Evolutionary conservation across 228 moss, liverwort and hornwort genomes (phyloP).

Genomic region (Sphagnum fallax): DNA sequence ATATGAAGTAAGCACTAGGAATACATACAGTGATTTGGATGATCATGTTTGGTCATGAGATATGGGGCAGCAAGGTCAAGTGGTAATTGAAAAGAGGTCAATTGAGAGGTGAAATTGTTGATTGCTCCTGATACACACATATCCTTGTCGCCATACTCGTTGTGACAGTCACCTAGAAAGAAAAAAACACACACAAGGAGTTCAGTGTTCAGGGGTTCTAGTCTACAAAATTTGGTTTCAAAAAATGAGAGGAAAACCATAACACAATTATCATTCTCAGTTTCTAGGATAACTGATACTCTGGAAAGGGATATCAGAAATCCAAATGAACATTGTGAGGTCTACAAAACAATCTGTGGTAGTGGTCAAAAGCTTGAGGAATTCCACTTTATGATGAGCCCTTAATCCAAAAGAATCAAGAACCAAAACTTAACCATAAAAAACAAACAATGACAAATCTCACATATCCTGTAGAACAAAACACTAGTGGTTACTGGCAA

Average conservation of each 20-base stretch:
- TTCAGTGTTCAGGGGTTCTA: too few species aligned
- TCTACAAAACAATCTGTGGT: not conserved
- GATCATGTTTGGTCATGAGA: not conserved
- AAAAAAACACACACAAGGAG: not conserved
- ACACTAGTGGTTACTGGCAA: too few species aligned
- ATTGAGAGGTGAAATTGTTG: slow-evolving; percentile 79
- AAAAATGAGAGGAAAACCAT: too few species aligned
- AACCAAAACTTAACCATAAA: too few species aligned
- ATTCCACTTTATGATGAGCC: too few species aligned
- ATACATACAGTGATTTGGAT: not conserved
- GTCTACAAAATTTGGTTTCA: too few species aligned
- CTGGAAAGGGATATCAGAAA: not conserved
- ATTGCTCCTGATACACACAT: slow-evolving; percentile 77
- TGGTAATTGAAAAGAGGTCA: slow-evolving; percentile 24
- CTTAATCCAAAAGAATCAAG: too few species aligned
- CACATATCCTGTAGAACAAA: too few species aligned
- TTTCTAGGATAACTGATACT: too few species aligned
- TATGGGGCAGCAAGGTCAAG: not conserved
- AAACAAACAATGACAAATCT: too few species aligned
- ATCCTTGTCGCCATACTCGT: slow-evolving; percentile 42
- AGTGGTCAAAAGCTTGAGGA: not conserved
- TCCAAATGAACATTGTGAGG: not conserved
- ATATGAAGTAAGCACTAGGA: not conserved
- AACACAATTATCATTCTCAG: too few species aligned
- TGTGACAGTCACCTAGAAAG: slow-evolving; percentile 63